Percentiles rank a stretch among this genome's conserved stretches.
Evolutionary conservation across 176 grass and related monocot genomes (phyloP).

Genomic region (Oropetium thomaeum): DNA sequence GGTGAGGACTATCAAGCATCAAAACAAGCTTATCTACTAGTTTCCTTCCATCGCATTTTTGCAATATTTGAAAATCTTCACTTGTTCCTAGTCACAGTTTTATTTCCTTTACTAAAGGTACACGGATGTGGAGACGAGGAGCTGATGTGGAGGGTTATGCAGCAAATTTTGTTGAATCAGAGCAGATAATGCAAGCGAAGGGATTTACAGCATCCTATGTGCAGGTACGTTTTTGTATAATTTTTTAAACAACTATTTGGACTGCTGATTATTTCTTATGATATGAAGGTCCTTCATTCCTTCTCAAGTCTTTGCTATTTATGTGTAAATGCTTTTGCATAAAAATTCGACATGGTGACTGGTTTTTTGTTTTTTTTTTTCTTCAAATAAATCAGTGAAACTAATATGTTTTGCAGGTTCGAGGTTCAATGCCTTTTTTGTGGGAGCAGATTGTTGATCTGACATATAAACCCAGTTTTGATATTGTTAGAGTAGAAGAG

Average conservation of each 20-base stretch:
- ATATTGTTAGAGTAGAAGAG: slow-evolving; percentile 71
- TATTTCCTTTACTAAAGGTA: slow-evolving; percentile 50
- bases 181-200: slow-evolving; percentile 79
- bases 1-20: slow-evolving; percentile 34
- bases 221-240: slow-evolving; percentile 45
- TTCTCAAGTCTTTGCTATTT: not conserved
- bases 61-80: not conserved
- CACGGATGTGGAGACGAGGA: slow-evolving; percentile 89
- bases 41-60: not conserved
- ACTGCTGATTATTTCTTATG: not conserved
- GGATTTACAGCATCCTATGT: slow-evolving; percentile 85
- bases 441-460: slow-evolving; percentile 98
- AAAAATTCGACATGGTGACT: not conserved
- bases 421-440: slow-evolving; percentile 85
- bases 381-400: not conserved
- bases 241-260: not conserved
- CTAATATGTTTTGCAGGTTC: slow-evolving; percentile 51
- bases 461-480: slow-evolving; percentile 87
- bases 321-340: not conserved
- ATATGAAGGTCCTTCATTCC: not conserved
- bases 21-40: not conserved
- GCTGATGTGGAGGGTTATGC: slow-evolving; percentile 79
- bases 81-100: not conserved
- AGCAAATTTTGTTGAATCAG: slow-evolving; percentile 88
- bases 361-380: not conserved